Base-by-base conservation (phyloP, 192 early-diverging fungal species). In the Funneliformis geosporum region DNA sequence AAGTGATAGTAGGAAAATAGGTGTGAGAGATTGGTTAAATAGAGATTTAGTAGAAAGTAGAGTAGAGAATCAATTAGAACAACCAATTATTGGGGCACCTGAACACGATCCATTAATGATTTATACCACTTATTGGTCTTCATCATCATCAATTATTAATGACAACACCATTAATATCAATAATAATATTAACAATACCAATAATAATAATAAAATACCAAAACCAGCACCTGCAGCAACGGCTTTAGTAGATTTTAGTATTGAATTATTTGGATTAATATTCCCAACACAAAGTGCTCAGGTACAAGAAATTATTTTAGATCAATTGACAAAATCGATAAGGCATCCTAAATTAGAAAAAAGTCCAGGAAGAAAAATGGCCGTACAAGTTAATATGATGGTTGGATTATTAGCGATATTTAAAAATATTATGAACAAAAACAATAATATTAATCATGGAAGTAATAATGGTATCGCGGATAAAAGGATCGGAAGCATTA, bases 331-430 rank as follows among this genome's bases (percentile, higher is more conserved):
- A 2, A 90, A 90, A 69, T 81, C 85, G 55, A 83, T 92, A 59
- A 89, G 93, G 75, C 85, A 82, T 33, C 80, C 89, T 43, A 93
- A 91, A 28, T 82, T 91, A 60, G 89, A 90, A 75, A 88, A 89
- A 84, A 93, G 87, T 83, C 92, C 87, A 16, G 91, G 89, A 42
- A 85, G 94, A 46, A 92, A 95, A 73, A 86, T 89, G 80, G 91
- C 96, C 0, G 86, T 95, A 47, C 90, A 95, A 71, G 87, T 94
- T 12, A 99, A 99, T 82, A 84, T 92, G 38, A 83, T 97, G 0
- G 82, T 90, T 0, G 92, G 95, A 5, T 76, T 97, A 5, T 85
- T 95, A 44, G 91, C 90, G 12, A 85, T 90, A 1, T 86, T 96
- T 40, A 94, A 91, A 68, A 88, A 90, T 74, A 82, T 86, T 4